phyloP scores from a whole-genome alignment of 768 basidiomycete species.

The Ephemerocybe angulata region DNA sequence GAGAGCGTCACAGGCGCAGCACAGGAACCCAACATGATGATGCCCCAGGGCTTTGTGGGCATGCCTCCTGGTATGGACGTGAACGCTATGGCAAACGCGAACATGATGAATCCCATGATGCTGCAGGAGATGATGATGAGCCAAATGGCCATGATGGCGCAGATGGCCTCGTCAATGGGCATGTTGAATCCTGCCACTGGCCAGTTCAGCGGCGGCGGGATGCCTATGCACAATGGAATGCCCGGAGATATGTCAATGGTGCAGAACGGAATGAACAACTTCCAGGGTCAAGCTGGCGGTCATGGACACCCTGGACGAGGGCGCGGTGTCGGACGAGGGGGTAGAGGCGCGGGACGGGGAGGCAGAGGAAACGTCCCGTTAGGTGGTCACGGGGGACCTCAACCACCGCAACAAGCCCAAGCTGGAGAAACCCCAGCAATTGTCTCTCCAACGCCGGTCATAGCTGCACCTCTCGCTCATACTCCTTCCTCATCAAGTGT shows the following conservation, averaged over 20 bases:
- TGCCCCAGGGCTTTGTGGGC: constrained; percentile 42
- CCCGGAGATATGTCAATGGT: constrained; percentile 53
- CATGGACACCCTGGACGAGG: constrained; percentile 41
- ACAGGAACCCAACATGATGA: constrained; percentile 55
- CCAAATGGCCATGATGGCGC: constrained; percentile 91
- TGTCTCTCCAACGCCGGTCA: constrained; percentile 22
- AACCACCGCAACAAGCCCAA: constrained; percentile 9
- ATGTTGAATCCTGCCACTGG: constrained; percentile 61
- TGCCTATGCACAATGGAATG: constrained; percentile 55
- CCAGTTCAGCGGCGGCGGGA: constrained; percentile 53
- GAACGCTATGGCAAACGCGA: constrained; percentile 48
- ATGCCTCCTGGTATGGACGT: constrained; percentile 53
- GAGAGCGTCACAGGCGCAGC: constrained; percentile 69
- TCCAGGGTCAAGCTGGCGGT: constrained; percentile 33
- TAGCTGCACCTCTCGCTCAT: constrained; percentile 21
- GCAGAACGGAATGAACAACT: constrained; percentile 37
- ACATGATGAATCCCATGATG: constrained; percentile 62
- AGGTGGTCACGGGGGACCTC: constrained; percentile 13
- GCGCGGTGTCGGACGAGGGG: constrained; percentile 45
- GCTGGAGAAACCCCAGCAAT: constrained; percentile 14
- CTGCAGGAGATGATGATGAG: constrained; percentile 90
- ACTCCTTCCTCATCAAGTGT: constrained; percentile 22
- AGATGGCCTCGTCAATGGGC: constrained; percentile 83
- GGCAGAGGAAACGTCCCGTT: constrained; percentile 8
- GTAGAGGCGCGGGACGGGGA: constrained; percentile 42